Evolutionary conservation across 345 rosid genomes (phyloP).

Genomic region (Rhodamnia rubescens): DNA sequence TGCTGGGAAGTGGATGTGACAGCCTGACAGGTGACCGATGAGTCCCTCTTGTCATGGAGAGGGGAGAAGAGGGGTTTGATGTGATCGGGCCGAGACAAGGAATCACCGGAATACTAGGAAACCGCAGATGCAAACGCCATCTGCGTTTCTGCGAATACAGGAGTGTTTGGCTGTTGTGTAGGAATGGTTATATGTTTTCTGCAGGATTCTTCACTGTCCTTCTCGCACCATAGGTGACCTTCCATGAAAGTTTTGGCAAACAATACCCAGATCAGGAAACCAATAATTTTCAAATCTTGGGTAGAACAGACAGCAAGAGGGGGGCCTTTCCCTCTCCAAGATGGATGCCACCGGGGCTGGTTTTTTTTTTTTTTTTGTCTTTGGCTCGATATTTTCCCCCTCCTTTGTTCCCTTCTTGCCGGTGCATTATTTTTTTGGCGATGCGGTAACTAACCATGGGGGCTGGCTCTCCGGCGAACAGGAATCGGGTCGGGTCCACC

Average conservation of each 20-base stretch:
- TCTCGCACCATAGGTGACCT: neutral
- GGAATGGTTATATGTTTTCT: neutral
- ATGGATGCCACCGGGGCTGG: neutral
- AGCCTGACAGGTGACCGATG: neutral
- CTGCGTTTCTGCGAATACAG: neutral
- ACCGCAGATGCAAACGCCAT: neutral
- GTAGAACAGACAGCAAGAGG: neutral
- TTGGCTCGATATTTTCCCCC: neutral
- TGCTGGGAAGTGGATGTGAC: neutral
- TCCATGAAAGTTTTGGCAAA: neutral
- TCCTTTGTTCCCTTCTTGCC: neutral
- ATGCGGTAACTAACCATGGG: neutral
- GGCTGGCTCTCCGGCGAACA: neutral
- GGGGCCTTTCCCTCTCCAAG: neutral
- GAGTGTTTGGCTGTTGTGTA: neutral
- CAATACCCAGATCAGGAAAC: conserved; percentile 23
- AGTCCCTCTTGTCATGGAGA: neutral
- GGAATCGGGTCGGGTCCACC: neutral
- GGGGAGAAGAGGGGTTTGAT: neutral
- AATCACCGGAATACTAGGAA: conserved; percentile 11
- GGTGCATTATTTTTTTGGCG: neutral
- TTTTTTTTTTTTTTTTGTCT: neutral
- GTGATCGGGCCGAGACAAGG: conserved; percentile 15
- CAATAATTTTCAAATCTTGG: conserved; percentile 6
- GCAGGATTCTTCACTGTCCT: neutral